A percentile compares a stretch with the other conserved stretches of the same genome.
phyloP scores from a whole-genome alignment of 73 alveolate species.

The Paramecium sonneborni region DNA sequence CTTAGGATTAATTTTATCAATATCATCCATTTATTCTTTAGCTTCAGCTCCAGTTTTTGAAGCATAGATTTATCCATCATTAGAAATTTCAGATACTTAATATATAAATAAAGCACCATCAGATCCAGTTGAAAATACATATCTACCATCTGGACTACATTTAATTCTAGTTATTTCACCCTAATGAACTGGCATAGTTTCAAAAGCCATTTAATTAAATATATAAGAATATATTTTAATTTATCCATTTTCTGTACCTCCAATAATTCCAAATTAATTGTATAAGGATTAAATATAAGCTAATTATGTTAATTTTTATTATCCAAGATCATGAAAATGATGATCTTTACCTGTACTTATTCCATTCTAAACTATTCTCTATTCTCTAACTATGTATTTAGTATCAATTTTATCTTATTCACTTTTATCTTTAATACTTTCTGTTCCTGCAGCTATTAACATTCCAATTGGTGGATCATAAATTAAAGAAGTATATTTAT shows the following conservation, averaged over 20 bases:
- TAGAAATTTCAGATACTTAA: constrained; percentile 71
- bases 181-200: constrained; percentile 74
- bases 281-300: constrained; percentile 51
- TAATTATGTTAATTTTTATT: constrained; percentile 52
- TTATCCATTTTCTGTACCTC: constrained; percentile 78
- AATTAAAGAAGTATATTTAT: constrained; percentile 18
- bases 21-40: constrained; percentile 66
- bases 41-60: constrained; percentile 62
- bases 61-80: constrained; percentile 54
- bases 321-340: constrained; percentile 26
- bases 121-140: constrained; percentile 83
- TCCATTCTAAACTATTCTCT: constrained; percentile 46
- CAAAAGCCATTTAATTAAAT: constrained; percentile 67
- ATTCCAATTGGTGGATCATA: constrained; percentile 53
- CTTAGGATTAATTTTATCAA: constrained; percentile 68
- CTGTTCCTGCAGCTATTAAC: constrained; percentile 44
- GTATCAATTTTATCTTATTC: constrained; percentile 5
- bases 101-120: constrained; percentile 88
- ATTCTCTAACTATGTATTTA: constrained; percentile 20
- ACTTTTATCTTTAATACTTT: constrained; percentile 19
- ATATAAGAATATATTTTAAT: constrained; percentile 67
- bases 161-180: constrained; percentile 83
- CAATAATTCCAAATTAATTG: constrained; percentile 65
- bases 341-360: constrained; percentile 31
- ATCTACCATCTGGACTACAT: constrained; percentile 86